Base-by-base conservation (phyloP, 371 early-diverging fungal genomes). In the Choanephora cucurbitarum region DNA sequence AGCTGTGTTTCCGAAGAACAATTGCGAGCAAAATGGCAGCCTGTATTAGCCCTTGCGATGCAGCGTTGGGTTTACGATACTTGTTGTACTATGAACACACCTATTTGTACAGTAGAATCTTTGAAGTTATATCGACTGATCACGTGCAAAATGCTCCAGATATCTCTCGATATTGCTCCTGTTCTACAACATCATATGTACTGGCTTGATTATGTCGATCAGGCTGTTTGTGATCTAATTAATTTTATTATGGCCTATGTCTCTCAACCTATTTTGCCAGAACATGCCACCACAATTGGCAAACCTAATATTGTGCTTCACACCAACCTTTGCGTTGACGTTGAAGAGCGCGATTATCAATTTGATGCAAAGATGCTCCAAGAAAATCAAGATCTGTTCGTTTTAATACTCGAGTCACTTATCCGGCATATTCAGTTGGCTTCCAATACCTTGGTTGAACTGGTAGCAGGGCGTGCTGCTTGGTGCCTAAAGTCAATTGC, bases 371-470 rank as follows among this genome's bases (percentile, higher is more conserved):
- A 22, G 3, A 24, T 45, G 17, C 24, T 62, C 0, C 19, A 49
- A 0, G 13, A 43, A 14, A 50, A 73, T 47, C 61, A 67, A 24
- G 42, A 33, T 22, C 14, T 73, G 2, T 43, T 64, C 14, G 44
- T 58, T 3, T 23, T 61, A 2, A 28, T 64, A 0, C 32, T 69
- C 3, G 73, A 73, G 13, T 52, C 54, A 5, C 62, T 64, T 24
- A 69, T 73, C 23, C 70, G 67, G 4, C 55, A 64, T 23, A 49
- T 73, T 0, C 70, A 67, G 28, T 22, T 61, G 5, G 58, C 59
- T 0, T 56, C 46, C 5, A 41, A 18, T 1, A n/a, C 55, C 13
- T 40, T 37, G 22, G 18, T 52, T 8, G n/a, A 49, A 13, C 18
- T 19, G 9, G 21, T 58, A 3, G 31, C 69, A 3, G 52, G 49